Evolutionary conservation across 805 yeast genomes (phyloP).

Genomic region (Candida gorgasii): DNA sequence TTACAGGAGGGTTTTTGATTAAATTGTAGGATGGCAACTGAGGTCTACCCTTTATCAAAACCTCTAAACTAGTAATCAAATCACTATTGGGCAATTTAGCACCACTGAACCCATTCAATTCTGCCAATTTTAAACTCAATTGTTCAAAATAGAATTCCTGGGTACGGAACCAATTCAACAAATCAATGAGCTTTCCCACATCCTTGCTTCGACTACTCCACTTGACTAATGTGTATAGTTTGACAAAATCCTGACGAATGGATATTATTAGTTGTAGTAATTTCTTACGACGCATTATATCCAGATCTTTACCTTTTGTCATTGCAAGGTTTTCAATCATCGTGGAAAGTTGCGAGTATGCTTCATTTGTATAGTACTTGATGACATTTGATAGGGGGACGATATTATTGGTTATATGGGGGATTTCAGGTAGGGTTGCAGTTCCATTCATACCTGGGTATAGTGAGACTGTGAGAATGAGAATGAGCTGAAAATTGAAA

Average conservation of each 20-base stretch:
- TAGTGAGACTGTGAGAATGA: neutral
- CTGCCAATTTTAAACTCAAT: slow-evolving; percentile 64
- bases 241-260: slow-evolving; percentile 79
- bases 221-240: slow-evolving; percentile 80
- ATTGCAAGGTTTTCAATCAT: slow-evolving; percentile 59
- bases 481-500: no score
- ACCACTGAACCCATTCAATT: slow-evolving; percentile 71
- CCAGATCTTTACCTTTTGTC: slow-evolving; percentile 43
- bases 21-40: slow-evolving; percentile 65
- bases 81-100: slow-evolving; percentile 95
- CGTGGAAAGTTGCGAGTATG: slow-evolving; percentile 63
- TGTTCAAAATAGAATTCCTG: slow-evolving; percentile 68
- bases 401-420: slow-evolving; percentile 73
- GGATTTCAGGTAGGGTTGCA: slow-evolving; percentile 38
- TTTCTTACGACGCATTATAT: slow-evolving; percentile 63
- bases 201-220: slow-evolving; percentile 81
- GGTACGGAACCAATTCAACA: slow-evolving; percentile 82
- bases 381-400: slow-evolving; percentile 63
- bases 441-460: slow-evolving; percentile 1
- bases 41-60: slow-evolving; percentile 75
- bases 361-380: slow-evolving; percentile 56
- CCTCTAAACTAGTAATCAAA: slow-evolving; percentile 82
- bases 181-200: slow-evolving; percentile 75
- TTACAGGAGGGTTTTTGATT: slow-evolving; percentile 49
- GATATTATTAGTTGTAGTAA: slow-evolving; percentile 68